A percentile compares a stretch with the other conserved stretches of the same genome.
Evolutionary conservation across 441 rosid genomes (phyloP).

Genomic region (Bruguiera hainesii): DNA sequence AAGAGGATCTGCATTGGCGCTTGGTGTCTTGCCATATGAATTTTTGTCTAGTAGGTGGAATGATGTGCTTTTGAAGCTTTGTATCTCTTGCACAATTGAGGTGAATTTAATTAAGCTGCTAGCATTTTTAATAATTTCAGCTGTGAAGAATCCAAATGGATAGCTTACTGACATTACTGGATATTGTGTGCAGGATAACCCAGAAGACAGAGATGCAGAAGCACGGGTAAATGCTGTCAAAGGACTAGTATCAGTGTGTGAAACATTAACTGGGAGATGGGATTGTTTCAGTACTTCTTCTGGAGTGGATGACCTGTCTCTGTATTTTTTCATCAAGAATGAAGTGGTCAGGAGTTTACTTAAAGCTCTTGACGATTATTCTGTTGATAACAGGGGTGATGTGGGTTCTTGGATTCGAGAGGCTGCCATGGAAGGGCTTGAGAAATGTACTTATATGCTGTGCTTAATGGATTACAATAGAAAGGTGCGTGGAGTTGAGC

Average conservation of each 20-base stretch:
- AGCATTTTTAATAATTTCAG: slow-evolving; percentile 4
- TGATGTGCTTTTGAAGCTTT: slow-evolving; percentile 71
- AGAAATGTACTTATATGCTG: slow-evolving; percentile 76
- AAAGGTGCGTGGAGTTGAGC: slow-evolving; percentile 25
- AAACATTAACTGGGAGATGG: slow-evolving; percentile 57
- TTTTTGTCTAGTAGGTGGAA: slow-evolving; percentile 59
- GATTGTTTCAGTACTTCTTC: slow-evolving; percentile 25
- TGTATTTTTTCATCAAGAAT: slow-evolving; percentile 58
- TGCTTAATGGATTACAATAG: slow-evolving; percentile 31
- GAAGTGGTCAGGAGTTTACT: slow-evolving; percentile 81
- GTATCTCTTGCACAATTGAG: slow-evolving; percentile 74
- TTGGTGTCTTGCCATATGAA: slow-evolving; percentile 80
- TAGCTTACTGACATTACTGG: slow-evolving; percentile 20
- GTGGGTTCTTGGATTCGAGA: slow-evolving; percentile 99
- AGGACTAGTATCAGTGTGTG: slow-evolving; percentile 83
- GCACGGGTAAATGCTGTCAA: slow-evolving; percentile 92
- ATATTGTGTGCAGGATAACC: slow-evolving; percentile 57
- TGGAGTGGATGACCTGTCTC: slow-evolving; percentile 40
- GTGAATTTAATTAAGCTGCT: slow-evolving; percentile 33
- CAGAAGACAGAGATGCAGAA: slow-evolving; percentile 95
- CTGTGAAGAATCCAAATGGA: slow-evolving; percentile 13
- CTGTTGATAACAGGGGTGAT: slow-evolving; percentile 95
- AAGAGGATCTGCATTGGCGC: slow-evolving; percentile 88
- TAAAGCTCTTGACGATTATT: slow-evolving; percentile 88
- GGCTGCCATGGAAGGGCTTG: slow-evolving; percentile 93